Evolutionary conservation across 2,329 filamentous ascomycete genomes (phyloP), one percentile per base, ranked within the genome.

Genomic region (Colletotrichum navitas): DNA sequence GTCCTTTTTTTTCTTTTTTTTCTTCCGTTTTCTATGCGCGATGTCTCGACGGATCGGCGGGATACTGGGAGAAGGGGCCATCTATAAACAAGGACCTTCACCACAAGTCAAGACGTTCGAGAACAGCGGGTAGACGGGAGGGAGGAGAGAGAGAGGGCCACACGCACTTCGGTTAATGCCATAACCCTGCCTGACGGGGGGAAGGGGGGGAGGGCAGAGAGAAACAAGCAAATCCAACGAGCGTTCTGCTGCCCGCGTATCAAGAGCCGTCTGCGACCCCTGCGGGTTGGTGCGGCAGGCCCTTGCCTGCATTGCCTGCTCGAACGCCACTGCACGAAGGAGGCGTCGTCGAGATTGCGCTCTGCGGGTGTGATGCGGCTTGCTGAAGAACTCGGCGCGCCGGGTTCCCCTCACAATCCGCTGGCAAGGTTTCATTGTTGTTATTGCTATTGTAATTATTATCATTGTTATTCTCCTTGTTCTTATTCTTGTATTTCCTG

Each of bases 341-440:
- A 66, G 62, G 62, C 54, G 66, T 69, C 66, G 62, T 69, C 66
- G 62, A 69, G 59, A 66, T 60, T 69, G 62, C 43, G 34, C 66
- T 4, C 41, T 3, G 43, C 43, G 21, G 2, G 34, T 21, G 52
- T 29, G 52, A 41, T 29, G 61, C 34, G 66, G 66, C 66, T 65
- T 62, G 59, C 34, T 63, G 24, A 34, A 61, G 49, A 52, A 39
- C 21, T 14, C 29, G 21, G 41, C 26, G 14, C 18, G 39, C 16
- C 39, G 39, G 39, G 18, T 2, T 10, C 12, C 11, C n/a, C 16
- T 43, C 66, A 34, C 41, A 47, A 21, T n/a, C 21, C 43, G 18
- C 24, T 10, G 18, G 18, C 26, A 29, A 3, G 41, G 7, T 32
- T 21, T 26, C 4, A 29, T 29, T 29, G 4, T 29, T 29, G 29